phyloP scores from a whole-genome alignment of 768 basidiomycete species.

The Calvatia gigantea region DNA sequence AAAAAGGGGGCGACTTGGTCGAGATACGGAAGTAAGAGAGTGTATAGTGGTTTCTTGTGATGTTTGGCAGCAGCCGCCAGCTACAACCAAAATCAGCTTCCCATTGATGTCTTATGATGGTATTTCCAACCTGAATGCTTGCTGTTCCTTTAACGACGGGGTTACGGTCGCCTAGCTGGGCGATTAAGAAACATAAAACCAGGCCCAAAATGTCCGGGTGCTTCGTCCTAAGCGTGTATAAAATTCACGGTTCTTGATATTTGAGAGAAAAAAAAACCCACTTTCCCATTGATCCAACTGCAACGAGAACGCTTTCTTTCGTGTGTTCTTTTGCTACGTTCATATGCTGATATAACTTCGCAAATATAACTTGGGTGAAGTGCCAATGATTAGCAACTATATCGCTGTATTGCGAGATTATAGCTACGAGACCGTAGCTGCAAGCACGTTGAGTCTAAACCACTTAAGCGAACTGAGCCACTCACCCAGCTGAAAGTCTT shows the following conservation, averaged over 20 bases:
- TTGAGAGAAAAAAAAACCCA: constrained; percentile 19
- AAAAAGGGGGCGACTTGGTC: constrained; percentile 64
- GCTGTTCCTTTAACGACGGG: constrained; percentile 68
- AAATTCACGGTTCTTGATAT: neutral
- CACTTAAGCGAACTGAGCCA: neutral
- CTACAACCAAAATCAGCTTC: constrained; percentile 31
- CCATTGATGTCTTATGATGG: constrained; percentile 6
- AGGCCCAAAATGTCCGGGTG: constrained; percentile 53
- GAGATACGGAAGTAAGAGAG: constrained; percentile 67
- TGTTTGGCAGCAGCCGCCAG: constrained; percentile 53
- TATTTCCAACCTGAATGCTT: constrained; percentile 53
- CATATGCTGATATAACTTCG: constrained; percentile 45
- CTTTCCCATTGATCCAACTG: constrained; percentile 56
- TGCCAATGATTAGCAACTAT: constrained; percentile 27
- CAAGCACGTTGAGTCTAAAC: neutral
- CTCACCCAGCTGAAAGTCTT: constrained; percentile 69
- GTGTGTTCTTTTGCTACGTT: constrained; percentile 41
- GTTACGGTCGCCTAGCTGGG: constrained; percentile 65
- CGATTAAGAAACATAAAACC: constrained; percentile 57
- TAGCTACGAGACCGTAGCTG: constrained; percentile 47
- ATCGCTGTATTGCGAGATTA: constrained; percentile 41
- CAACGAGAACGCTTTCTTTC: constrained; percentile 63
- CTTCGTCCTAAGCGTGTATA: constrained; percentile 33
- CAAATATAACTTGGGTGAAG: constrained; percentile 39
- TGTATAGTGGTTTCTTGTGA: constrained; percentile 60